These are phyloP conservation scores for Pseudogymnoascus sp. DNA, from an alignment of 2,329 filamentous ascomycete genomes.

Conservation along the genomic window DNA sequence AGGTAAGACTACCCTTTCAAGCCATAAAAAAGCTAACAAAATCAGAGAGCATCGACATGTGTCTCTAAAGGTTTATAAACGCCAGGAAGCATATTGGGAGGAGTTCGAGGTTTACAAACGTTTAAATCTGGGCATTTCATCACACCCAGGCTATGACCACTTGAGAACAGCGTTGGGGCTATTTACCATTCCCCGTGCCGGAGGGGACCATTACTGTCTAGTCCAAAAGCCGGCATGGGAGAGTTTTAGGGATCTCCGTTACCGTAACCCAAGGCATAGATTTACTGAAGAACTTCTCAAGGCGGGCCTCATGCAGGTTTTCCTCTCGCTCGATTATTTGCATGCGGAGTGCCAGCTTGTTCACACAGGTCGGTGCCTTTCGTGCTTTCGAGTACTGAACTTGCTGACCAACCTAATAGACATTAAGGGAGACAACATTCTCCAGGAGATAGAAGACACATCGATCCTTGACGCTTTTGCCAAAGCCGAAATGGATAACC, in stretches of 20 bases:
- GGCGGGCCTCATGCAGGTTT: constrained; percentile 26
- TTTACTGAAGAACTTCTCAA: constrained; percentile 30
- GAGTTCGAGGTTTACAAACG: constrained; percentile 37
- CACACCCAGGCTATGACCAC: constrained; percentile 27
- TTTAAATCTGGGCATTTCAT: constrained; percentile 23
- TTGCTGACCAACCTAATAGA: constrained; percentile 19
- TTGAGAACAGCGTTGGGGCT: constrained; percentile 30
- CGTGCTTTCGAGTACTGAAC: background rate
- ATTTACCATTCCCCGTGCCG: constrained; percentile 30
- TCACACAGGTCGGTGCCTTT: constrained; percentile 33
- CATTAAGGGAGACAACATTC: constrained; percentile 41
- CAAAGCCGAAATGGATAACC: constrained; percentile 31
- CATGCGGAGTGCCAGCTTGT: constrained; percentile 38
- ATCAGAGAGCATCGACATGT: constrained; percentile 9
- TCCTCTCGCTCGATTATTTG: constrained; percentile 37
- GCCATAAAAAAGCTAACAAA: background rate
- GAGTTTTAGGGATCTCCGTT: constrained; percentile 32
- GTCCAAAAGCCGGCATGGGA: constrained; percentile 37
- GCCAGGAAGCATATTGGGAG: constrained; percentile 5
- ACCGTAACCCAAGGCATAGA: constrained; percentile 25
- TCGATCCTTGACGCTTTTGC: constrained; percentile 32
- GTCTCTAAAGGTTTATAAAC: constrained; percentile 13
- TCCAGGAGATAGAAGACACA: constrained; percentile 31
- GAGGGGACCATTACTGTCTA: constrained; percentile 30
- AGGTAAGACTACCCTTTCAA: constrained; percentile 10